A percentile compares a stretch with the other conserved stretches of the same genome.
Evolutionary conservation across 768 basidiomycete species (phyloP).

Genomic region (Russula lepida): DNA sequence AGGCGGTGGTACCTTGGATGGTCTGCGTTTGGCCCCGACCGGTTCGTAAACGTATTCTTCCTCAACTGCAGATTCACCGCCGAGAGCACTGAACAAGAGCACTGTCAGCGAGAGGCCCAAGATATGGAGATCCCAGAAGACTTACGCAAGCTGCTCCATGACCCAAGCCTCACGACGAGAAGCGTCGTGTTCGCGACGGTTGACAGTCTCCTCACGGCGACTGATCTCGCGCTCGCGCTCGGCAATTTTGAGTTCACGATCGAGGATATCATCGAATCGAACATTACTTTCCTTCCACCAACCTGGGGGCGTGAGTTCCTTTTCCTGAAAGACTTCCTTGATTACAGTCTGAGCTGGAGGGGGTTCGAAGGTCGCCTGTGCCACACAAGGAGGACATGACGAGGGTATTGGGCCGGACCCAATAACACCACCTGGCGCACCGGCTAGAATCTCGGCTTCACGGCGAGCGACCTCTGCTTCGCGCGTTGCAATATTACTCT

Average conservation of each 20-base stretch:
- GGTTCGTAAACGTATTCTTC: constrained; percentile 80
- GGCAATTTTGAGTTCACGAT: constrained; percentile 77
- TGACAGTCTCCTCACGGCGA: constrained; percentile 76
- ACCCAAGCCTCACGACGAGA: constrained; percentile 84
- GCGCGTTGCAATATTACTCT: constrained; percentile 69
- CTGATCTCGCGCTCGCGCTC: constrained; percentile 83
- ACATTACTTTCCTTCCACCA: constrained; percentile 63
- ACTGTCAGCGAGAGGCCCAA: not conserved
- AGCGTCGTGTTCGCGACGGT: constrained; percentile 80
- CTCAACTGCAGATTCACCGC: constrained; percentile 63
- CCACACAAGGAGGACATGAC: constrained; percentile 53
- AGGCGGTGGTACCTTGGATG: constrained; percentile 80
- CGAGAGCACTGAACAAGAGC: constrained; percentile 45
- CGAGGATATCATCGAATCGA: constrained; percentile 73
- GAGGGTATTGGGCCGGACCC: constrained; percentile 36
- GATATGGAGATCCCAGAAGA: constrained; percentile 8
- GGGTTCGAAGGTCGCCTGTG: constrained; percentile 45
- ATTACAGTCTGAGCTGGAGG: constrained; percentile 69
- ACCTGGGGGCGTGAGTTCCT: constrained; percentile 68
- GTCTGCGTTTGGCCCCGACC: constrained; percentile 56
- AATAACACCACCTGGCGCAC: constrained; percentile 74
- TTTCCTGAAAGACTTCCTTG: constrained; percentile 81
- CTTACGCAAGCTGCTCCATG: constrained; percentile 87
- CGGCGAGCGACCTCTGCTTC: constrained; percentile 86
- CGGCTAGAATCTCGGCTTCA: constrained; percentile 77